Evolutionary conservation across 306 rosid species (phyloP).

Genomic region (Lathyrus sativus): DNA sequence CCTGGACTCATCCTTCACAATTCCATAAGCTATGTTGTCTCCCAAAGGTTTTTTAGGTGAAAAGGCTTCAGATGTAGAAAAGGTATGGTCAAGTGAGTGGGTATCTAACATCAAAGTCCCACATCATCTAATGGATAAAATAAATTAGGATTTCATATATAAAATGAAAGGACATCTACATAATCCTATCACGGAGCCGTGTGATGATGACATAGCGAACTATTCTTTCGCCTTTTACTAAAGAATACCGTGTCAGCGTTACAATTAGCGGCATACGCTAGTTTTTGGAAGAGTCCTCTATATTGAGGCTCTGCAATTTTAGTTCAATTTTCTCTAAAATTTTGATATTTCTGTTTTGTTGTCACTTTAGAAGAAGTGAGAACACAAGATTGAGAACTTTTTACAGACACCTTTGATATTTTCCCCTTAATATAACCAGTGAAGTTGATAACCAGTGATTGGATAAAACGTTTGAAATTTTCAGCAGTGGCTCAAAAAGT

Average conservation of each 20-base stretch:
- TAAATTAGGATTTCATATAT: neutral
- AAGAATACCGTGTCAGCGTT: slow-evolving; percentile 44
- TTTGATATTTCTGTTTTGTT: too few relatives aligned
- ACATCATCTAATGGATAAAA: neutral
- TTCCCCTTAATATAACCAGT: too few relatives aligned
- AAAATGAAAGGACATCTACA: neutral
- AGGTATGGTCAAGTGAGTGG: too few relatives aligned
- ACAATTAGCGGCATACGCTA: neutral
- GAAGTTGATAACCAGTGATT: too few relatives aligned
- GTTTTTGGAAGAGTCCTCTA: neutral
- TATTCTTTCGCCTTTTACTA: slow-evolving; percentile 56
- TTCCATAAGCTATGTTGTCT: slow-evolving; percentile 42
- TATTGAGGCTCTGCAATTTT: neutral
- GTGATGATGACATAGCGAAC: slow-evolving; percentile 40
- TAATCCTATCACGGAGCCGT: neutral
- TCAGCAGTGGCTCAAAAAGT: too few relatives aligned
- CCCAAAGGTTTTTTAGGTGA: neutral
- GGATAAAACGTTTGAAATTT: too few relatives aligned
- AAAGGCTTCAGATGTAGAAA: too few relatives aligned
- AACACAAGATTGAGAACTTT: too few relatives aligned
- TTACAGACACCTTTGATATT: too few relatives aligned
- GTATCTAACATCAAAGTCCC: neutral
- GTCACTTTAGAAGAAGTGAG: too few relatives aligned
- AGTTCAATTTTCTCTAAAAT: neutral
- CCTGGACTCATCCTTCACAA: slow-evolving; percentile 16